A percentile compares a stretch with the other conserved stretches of the same genome.
Evolutionary conservation across 2,329 filamentous ascomycete species (phyloP).

Genomic region (Diaporthe caulivora): DNA sequence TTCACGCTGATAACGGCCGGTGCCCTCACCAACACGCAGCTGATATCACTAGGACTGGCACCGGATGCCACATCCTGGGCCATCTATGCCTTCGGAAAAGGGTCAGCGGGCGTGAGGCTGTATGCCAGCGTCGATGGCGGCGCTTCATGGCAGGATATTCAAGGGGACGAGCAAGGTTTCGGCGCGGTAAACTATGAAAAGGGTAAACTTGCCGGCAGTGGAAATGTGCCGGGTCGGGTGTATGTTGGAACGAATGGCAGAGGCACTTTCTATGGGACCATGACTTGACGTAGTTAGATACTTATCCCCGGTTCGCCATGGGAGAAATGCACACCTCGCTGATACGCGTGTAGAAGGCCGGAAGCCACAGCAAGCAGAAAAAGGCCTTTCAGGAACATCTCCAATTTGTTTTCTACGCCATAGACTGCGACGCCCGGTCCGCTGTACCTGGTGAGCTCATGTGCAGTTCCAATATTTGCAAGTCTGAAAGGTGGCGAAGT

Average conservation of each 20-base stretch:
- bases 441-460: neutral
- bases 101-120: slow-evolving; percentile 55
- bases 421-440: neutral
- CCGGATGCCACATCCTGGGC: slow-evolving; percentile 54
- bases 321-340: neutral
- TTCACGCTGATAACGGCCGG: slow-evolving; percentile 55
- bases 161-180: slow-evolving; percentile 57
- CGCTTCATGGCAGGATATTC: slow-evolving; percentile 59
- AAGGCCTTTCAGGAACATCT: neutral
- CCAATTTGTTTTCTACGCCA: neutral
- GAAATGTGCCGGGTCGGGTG: slow-evolving; percentile 57
- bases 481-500: neutral
- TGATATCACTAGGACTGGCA: slow-evolving; percentile 58
- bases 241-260: slow-evolving; percentile 64
- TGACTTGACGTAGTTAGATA: neutral
- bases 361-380: no score
- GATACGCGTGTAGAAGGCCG: no score
- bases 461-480: neutral
- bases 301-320: no score
- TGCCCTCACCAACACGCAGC: slow-evolving; percentile 53
- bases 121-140: slow-evolving; percentile 59
- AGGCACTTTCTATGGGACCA: slow-evolving; percentile 54
- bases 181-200: slow-evolving; percentile 52
- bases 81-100: slow-evolving; percentile 60
- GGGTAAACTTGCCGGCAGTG: slow-evolving; percentile 56